A percentile compares a stretch with the other conserved stretches of the same genome.
Conservation (phyloP, 306 rosid genomes). For the Acacia confusa region DNA sequence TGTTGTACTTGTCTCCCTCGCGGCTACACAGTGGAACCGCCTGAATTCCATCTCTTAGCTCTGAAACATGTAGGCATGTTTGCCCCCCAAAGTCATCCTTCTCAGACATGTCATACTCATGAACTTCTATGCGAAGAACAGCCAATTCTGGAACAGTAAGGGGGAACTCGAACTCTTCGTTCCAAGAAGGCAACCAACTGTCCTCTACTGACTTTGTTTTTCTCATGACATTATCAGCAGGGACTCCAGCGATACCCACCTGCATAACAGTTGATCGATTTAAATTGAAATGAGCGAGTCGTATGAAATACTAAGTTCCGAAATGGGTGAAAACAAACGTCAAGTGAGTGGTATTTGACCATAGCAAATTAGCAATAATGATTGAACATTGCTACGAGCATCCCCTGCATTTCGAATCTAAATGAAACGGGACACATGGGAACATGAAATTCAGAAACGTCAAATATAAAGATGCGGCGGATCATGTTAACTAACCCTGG, state of each 20-base stretch:
- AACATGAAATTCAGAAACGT: neutral
- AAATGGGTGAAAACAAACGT: neutral
- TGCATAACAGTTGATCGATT: conserved; percentile 35
- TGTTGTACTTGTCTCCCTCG: conserved; percentile 71
- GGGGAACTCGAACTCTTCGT: conserved; percentile 75
- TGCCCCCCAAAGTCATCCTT: conserved; percentile 99
- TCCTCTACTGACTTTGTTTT: conserved; percentile 83
- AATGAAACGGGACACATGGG: neutral
- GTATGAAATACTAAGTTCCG: neutral
- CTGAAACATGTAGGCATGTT: conserved; percentile 75
- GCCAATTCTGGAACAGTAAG: conserved; percentile 84
- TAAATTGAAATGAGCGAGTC: neutral
- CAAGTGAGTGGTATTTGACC: conserved; percentile 2
- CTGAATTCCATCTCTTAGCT: conserved; percentile 77
- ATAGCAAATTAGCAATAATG: neutral
- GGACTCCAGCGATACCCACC: conserved; percentile 97
- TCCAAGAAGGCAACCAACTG: conserved; percentile 88
- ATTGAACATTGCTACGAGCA: conserved; percentile 7
- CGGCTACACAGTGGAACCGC: conserved; percentile 60
- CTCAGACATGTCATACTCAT: conserved; percentile 95
- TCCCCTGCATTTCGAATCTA: neutral
- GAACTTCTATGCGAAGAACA: conserved; percentile 88
- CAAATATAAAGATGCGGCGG: conserved; percentile 3
- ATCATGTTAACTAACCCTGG: conserved; percentile 66
- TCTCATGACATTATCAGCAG: conserved; percentile 69